A percentile compares a stretch with the other conserved stretches of the same genome.
Conservation (phyloP, 805 yeast species). For the Clavispora asparagi region DNA sequence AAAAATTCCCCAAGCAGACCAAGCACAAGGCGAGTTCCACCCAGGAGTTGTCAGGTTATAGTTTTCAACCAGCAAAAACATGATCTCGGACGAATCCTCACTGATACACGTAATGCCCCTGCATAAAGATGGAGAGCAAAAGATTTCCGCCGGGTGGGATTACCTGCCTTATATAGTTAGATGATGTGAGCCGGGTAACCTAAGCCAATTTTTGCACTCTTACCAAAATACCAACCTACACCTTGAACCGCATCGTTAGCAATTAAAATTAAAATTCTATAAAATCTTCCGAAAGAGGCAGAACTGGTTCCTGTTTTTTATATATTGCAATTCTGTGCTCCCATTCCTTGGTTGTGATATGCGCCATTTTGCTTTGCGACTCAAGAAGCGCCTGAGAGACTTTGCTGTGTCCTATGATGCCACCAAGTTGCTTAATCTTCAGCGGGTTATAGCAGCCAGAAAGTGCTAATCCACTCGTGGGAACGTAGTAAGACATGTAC, state of each 20-base stretch:
- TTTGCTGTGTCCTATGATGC: neutral
- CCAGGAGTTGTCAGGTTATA: conserved; percentile 89
- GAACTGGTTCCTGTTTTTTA: neutral
- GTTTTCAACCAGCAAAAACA: conserved; percentile 99
- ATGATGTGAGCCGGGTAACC: conserved; percentile 11
- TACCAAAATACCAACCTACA: neutral
- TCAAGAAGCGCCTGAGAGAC: neutral
- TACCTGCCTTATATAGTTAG: conserved; percentile 5
- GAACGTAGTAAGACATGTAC: conserved; percentile 33
- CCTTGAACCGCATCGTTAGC: neutral
- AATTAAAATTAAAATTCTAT: neutral
- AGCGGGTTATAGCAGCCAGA: conserved; percentile 1
- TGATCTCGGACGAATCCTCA: conserved; percentile 99
- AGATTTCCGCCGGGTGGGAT: conserved; percentile 4
- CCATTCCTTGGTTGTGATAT: neutral
- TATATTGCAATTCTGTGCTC: neutral
- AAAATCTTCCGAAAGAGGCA: neutral
- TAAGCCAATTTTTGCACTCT: neutral
- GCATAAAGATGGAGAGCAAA: conserved; percentile 85
- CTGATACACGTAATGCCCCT: conserved; percentile 99
- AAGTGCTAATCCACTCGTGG: conserved; percentile 12
- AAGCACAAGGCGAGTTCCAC: conserved; percentile 41
- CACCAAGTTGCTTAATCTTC: neutral
- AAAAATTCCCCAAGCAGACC: conserved; percentile 67
- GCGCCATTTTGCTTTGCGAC: neutral